Evolutionary conservation across 2,329 filamentous ascomycete genomes (phyloP).

Genomic region (Fusarium mangiferae): DNA sequence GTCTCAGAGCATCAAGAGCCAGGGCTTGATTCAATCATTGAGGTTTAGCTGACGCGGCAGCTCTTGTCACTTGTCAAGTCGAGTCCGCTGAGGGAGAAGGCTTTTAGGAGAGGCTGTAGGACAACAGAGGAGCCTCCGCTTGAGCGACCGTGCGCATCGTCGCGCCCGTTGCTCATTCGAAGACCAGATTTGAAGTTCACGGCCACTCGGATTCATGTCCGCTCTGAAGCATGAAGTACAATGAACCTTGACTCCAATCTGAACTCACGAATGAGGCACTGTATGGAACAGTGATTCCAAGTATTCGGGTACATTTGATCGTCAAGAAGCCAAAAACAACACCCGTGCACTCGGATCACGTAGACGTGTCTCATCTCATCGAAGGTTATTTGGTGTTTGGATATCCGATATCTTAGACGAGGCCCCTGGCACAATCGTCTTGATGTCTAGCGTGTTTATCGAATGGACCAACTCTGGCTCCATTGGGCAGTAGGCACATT

Average conservation of each 20-base stretch:
- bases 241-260: constrained; percentile 24
- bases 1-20: constrained; percentile 13
- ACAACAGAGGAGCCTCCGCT: constrained; percentile 14
- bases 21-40: constrained; percentile 16
- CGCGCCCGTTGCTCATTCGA: constrained; percentile 21
- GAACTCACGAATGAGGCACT: constrained; percentile 11
- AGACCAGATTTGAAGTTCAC: constrained; percentile 3
- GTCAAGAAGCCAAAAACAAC: constrained; percentile 2
- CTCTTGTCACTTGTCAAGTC: constrained; percentile 7
- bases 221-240: not conserved
- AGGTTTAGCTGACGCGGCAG: constrained; percentile 36
- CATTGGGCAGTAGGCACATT: constrained; percentile 4
- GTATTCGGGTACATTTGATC: constrained; percentile 23
- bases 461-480: constrained; percentile 1
- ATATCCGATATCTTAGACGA: constrained; percentile 2
- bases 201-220: constrained; percentile 22
- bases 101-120: constrained; percentile 13
- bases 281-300: constrained; percentile 10
- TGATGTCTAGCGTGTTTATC: constrained; percentile 20
- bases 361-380: constrained; percentile 6
- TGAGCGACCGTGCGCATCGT: constrained; percentile 20
- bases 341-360: constrained; percentile 3
- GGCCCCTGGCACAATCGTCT: constrained; percentile 5
- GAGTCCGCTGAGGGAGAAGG: not conserved
- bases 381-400: not conserved